Evolutionary conservation across 1,284 basidiomycete genomes (phyloP).

Genomic region (Waitea zeae): DNA sequence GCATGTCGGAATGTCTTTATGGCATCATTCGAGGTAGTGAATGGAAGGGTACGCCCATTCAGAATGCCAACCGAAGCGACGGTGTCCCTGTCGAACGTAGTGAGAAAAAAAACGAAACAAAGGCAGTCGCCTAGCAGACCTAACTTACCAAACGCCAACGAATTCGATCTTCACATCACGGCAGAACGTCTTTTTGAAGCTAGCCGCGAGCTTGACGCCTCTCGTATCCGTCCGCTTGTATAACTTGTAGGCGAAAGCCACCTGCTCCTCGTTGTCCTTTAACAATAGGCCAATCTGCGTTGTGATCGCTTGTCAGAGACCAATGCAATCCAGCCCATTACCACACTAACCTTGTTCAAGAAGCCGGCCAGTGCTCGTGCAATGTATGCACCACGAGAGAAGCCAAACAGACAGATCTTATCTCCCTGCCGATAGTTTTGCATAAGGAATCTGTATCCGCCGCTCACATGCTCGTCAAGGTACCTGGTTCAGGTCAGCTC

Average conservation of each 20-base stretch:
- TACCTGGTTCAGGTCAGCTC: slow-evolving; percentile 13
- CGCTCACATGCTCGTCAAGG: slow-evolving; percentile 33
- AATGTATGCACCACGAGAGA: slow-evolving; percentile 19
- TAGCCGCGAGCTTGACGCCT: slow-evolving; percentile 21
- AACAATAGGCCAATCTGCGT: slow-evolving; percentile 31
- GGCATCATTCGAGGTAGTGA: slow-evolving; percentile 18
- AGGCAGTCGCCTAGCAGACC: no score
- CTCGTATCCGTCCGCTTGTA: slow-evolving; percentile 24
- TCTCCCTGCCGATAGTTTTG: slow-evolving; percentile 34
- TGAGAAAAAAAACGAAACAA: no score
- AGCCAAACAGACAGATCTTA: slow-evolving; percentile 35
- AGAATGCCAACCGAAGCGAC: slow-evolving; percentile 22
- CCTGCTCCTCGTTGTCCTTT: slow-evolving; percentile 29
- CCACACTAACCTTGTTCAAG: slow-evolving; percentile 14
- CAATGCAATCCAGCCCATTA: slow-evolving; percentile 30
- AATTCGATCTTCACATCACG: slow-evolving; percentile 31
- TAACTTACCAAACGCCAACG: slow-evolving; percentile 19
- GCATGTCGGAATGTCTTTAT: slow-evolving; percentile 26
- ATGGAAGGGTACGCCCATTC: slow-evolving; percentile 19
- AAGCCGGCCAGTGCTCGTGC: neutral
- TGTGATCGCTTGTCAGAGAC: slow-evolving; percentile 22
- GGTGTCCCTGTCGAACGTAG: no score
- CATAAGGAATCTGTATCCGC: slow-evolving; percentile 48
- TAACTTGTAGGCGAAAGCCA: slow-evolving; percentile 40
- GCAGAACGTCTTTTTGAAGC: slow-evolving; percentile 36